Base-by-base conservation (phyloP, 257 asterid genomes). In the Salvia rosmarinus region DNA sequence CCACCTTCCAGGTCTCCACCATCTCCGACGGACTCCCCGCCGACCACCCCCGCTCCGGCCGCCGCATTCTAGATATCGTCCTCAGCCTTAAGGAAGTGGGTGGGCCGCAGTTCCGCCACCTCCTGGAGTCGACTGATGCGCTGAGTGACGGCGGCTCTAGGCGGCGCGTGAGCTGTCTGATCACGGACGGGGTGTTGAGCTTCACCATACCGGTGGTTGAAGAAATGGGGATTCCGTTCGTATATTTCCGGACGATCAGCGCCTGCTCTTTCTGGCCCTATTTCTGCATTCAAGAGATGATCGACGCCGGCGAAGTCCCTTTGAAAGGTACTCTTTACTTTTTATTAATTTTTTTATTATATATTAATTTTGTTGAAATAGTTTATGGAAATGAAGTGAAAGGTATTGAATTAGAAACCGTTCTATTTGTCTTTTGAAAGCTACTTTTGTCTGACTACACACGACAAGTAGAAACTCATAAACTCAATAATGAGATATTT, bases 231-330 rank as follows among this genome's bases (percentile, higher is more conserved):
- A 64, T 88, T 14, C 83, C 82, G 1, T 73, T 78, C 28, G 5
- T 85, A 0, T 81, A 67, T 76, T 74, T 80, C 39, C 56, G 90
- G 2, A 87, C 94, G 16, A 13, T 80, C 40, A 85, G 90, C 60
- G 76, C 87, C 5, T 85, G 85, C 56, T 71, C 86, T 2, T 85
- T 87, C 44, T 83, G 90, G 94, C 10, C 78, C 0, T 82, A 76
- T 76, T 87, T 83, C 63, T 80, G 86, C 39, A 67, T 83, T 55
- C 86, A 85, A 19, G 63, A 80, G 2, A 84, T 87, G 9, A 79
- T 83, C 55, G 82, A 85, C 50, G 83, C 89, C 23, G 87, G 84
- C 28, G 89, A 87, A 40, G 10, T 78, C 11, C 89, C 85, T 62
- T 40, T 87, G 16, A 19, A 37, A 74, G 84, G 86, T 86, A 68